Evolutionary conservation across 495 filamentous ascomycete genomes (phyloP), one percentile per base, ranked within the genome.

Genomic region (Trichoderma virens): DNA sequence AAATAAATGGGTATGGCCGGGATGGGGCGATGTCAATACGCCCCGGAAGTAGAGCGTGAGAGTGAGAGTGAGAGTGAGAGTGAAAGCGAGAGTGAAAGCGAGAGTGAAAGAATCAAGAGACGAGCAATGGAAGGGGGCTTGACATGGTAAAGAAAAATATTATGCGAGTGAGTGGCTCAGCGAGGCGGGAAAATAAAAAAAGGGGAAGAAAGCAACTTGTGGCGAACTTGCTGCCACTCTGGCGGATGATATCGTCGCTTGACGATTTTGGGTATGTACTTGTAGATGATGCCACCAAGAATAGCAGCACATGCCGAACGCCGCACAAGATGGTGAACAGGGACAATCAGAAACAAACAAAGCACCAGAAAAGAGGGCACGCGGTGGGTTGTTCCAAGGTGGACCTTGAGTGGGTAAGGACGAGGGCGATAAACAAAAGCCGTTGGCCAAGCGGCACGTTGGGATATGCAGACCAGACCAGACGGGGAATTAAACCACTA

Each of bases 361-460:
- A 23, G 9, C 9, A 7, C 18, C 18, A 16, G 5, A 23, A 47
- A 47, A 47, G 9, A 47, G 43, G 43, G 20, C 18, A 47, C 43
- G 23, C 9, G 43, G 43, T 47, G 43, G 43, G 43, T 20, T 47
- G 3, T 47, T 23, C 2, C 18, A 23, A 47, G 43, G 43, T 47
- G 43, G 43, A 47, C 20, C 43, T 47, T 8, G 43, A 47, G 43
- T 47, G 43, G 43, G 43, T 23, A 47, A 23, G 43, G 64, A 65
- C 32, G 38, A 45, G 66, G 65, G 62, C 59, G 20, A 60, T 67
- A 62, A 35, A 63, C 56, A 56, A 67, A 39, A 63, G 64, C 68
- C 66, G 67, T 62, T 68, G 60, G 11, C 9, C 2, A 13, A 7
- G 34, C 34, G 6, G 34, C 6, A 35, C 13, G 6, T 35, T 35